These are phyloP conservation scores for Piper longum DNA, from an alignment of 164 flowering plant species.

Conservation along the genomic window DNA sequence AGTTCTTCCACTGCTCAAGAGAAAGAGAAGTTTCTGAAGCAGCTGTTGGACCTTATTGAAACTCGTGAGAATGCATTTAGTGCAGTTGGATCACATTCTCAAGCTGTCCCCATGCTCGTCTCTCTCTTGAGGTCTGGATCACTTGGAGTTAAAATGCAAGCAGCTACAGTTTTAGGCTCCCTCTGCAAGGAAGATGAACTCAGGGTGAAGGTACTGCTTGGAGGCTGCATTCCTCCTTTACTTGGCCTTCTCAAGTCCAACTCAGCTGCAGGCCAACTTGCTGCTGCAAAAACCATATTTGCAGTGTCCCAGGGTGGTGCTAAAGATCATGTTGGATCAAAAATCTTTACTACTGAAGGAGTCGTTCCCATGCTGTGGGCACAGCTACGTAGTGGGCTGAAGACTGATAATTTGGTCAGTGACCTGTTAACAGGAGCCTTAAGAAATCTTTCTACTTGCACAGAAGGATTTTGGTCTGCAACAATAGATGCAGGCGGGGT, in stretches of 20 bases:
- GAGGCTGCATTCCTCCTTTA: slow-evolving; percentile 96
- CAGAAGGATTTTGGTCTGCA: slow-evolving; percentile 81
- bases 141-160: slow-evolving; percentile 68
- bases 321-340: slow-evolving; percentile 88
- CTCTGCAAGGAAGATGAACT: slow-evolving; percentile 92
- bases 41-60: slow-evolving; percentile 69
- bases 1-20: slow-evolving; percentile 71
- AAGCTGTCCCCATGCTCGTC: slow-evolving; percentile 93
- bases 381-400: slow-evolving; percentile 57
- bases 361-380: slow-evolving; percentile 94
- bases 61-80: slow-evolving; percentile 83
- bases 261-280: slow-evolving; percentile 72
- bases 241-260: slow-evolving; percentile 83
- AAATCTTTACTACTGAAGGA: slow-evolving; percentile 95
- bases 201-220: slow-evolving; percentile 87
- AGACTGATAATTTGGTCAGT: slow-evolving; percentile 60
- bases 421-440: slow-evolving; percentile 77
- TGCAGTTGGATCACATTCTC: slow-evolving; percentile 98
- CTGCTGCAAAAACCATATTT: slow-evolving; percentile 84
- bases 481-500: slow-evolving; percentile 85
- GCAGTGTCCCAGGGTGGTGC: slow-evolving; percentile 93
- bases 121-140: slow-evolving; percentile 91
- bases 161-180: slow-evolving; percentile 83
- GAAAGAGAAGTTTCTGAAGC: slow-evolving; percentile 66
- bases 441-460: slow-evolving; percentile 62